These are phyloP conservation scores for Phalaenopsis hybrid DNA, from an alignment of 116 monocot species.

Conservation along the genomic window DNA sequence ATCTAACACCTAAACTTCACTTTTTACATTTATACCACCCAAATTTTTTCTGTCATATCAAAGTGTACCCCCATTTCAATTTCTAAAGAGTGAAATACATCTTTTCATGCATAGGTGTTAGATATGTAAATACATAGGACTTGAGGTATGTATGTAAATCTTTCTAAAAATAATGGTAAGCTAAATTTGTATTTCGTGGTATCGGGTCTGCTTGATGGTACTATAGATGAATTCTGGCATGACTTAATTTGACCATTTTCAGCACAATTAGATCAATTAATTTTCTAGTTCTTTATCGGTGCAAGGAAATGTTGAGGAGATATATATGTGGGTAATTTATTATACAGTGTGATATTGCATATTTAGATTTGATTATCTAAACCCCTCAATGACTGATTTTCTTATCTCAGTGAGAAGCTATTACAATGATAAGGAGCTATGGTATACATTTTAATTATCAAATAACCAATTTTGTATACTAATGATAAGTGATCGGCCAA, in stretches of 20 bases:
- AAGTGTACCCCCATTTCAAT: too few species aligned
- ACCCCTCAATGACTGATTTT: background rate
- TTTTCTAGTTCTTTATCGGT: background rate
- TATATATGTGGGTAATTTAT: background rate
- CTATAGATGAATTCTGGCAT: background rate
- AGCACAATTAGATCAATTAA: background rate
- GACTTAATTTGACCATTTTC: background rate
- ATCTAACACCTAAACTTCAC: too few species aligned
- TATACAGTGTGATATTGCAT: background rate
- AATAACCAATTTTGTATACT: background rate
- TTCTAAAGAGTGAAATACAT: too few species aligned
- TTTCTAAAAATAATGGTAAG: background rate
- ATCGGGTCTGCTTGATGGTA: background rate
- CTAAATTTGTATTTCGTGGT: background rate
- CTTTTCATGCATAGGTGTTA: too few species aligned
- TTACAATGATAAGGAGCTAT: background rate
- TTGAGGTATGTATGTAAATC: too few species aligned
- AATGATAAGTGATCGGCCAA: background rate
- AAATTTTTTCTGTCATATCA: too few species aligned
- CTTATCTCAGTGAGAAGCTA: background rate
- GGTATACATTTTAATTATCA: background rate
- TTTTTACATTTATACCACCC: too few species aligned
- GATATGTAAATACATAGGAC: too few species aligned
- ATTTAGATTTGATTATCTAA: background rate
- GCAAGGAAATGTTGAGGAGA: background rate